These are phyloP conservation scores for Cutaneotrichosporon mucoides DNA, from an alignment of 1,284 basidiomycete species.

Conservation along the genomic window DNA sequence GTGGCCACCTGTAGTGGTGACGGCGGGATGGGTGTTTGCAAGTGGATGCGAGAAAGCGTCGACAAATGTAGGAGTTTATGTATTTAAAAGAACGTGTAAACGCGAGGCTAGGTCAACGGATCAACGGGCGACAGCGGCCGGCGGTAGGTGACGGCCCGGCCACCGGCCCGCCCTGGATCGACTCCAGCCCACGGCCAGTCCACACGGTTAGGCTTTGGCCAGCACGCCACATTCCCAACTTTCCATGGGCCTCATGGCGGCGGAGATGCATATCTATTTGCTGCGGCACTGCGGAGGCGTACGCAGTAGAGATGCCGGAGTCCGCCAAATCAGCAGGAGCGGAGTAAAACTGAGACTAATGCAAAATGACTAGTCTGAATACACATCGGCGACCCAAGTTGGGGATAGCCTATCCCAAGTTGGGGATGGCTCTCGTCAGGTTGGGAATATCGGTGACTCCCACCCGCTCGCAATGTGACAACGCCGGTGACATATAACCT, in stretches of 20 bases:
- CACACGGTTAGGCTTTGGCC: background rate
- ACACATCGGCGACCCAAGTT: background rate
- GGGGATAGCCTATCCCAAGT: background rate
- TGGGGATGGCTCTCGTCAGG: background rate
- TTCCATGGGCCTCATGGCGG: background rate
- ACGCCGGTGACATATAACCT: too few species aligned
- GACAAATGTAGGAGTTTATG: too few species aligned
- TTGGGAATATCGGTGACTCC: background rate
- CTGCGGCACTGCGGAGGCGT: background rate
- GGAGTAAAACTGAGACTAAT: background rate
- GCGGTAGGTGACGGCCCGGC: background rate
- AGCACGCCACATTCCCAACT: background rate
- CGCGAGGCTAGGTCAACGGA: too few species aligned
- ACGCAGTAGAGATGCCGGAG: background rate
- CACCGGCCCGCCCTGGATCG: background rate
- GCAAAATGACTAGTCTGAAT: background rate
- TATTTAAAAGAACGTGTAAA: too few species aligned
- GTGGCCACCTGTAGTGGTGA: too few species aligned
- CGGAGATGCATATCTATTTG: background rate
- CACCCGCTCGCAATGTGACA: too few species aligned
- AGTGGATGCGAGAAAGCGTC: too few species aligned
- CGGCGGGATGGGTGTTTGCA: too few species aligned
- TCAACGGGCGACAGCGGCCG: too few species aligned
- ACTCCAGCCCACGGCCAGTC: too few species aligned
- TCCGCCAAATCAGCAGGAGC: background rate